Evolutionary conservation across 768 basidiomycete genomes (phyloP), one percentile per base, ranked within the genome.

Genomic region (Rhizopogon vinicolor): DNA sequence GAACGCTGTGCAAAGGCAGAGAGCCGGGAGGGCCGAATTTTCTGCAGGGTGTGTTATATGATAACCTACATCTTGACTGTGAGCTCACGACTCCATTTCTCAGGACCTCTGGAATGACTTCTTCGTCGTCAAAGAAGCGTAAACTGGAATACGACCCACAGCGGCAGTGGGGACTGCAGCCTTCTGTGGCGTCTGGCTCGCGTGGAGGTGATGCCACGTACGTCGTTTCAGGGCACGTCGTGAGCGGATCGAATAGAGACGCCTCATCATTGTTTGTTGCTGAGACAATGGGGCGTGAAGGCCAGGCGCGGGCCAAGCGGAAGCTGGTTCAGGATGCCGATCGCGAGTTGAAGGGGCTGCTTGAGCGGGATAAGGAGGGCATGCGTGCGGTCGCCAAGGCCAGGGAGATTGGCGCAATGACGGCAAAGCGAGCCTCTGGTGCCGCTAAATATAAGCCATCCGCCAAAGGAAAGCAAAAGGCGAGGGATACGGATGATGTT

Each of bases 11-110:
- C 79, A 91, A 68, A 74, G 84, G 19, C 77, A 80, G 14, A 78
- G 93, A 8, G 86, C 89, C 0, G 82, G 81, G 0, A 80, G 96
- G 45, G 80, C 96, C 1, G 97, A 99, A 70, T 97, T 98, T 62
- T 80, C 90, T 16, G 73, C 75, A 7, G 89, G 91, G 93, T 95
- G 57, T 18, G 85, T 74, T 55, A 16, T 54, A 44, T 39, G 41
- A 10, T 48, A 43, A 35, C 14, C n/a, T 39, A 12, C 22, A 33
- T 28, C 9, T 31, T 13, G 14, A 22, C 41, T 3, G 10, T 25
- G 29, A 8, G 43, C 22, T 52, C 10, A 49, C 49, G 9, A 7
- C 44, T 44, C 28, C 33, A 41, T 45, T 41, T 29, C 8, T 43
- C 55, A 93, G 91, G 16, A 92, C 91, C 4, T 86, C 86, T 3